Conservation (phyloP, 2,329 filamentous ascomycete genomes). For the Pseudophaeomoniella oleicola region DNA sequence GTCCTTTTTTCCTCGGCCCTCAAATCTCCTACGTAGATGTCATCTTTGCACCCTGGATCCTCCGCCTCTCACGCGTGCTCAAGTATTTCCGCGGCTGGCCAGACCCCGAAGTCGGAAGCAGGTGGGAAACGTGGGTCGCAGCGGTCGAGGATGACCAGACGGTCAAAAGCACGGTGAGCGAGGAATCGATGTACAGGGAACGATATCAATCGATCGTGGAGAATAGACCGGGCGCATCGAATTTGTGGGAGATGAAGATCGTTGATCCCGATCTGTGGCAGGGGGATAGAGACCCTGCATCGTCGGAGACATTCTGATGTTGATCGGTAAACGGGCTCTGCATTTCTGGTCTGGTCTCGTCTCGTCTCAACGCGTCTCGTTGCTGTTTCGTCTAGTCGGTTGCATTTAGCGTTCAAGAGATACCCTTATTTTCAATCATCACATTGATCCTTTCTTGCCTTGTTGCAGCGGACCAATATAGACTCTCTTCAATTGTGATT, state of each 20-base stretch:
- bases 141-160: slow-evolving; percentile 52
- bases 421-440: too few relatives aligned
- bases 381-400: too few relatives aligned
- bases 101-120: slow-evolving; percentile 44
- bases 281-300: too few relatives aligned
- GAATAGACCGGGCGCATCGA: slow-evolving; percentile 44
- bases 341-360: too few relatives aligned
- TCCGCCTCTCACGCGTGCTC: slow-evolving; percentile 53
- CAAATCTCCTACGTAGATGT: slow-evolving; percentile 54
- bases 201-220: slow-evolving; percentile 51
- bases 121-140: slow-evolving; percentile 56
- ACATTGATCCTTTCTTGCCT: too few relatives aligned
- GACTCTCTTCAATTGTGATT: too few relatives aligned
- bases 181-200: slow-evolving; percentile 50
- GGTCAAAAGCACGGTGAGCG: slow-evolving; percentile 53
- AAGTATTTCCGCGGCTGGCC: slow-evolving; percentile 53
- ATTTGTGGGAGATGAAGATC: slow-evolving; percentile 32
- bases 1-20: slow-evolving; percentile 54
- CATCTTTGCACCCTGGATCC: slow-evolving; percentile 60
- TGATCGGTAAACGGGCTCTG: too few relatives aligned
- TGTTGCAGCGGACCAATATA: too few relatives aligned
- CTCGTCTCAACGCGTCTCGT: too few relatives aligned
- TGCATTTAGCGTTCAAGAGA: too few relatives aligned
- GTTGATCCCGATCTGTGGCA: neutral
- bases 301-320: too few relatives aligned